Base-by-base conservation (phyloP, 805 yeast species). In the Candida manassasensis region DNA sequence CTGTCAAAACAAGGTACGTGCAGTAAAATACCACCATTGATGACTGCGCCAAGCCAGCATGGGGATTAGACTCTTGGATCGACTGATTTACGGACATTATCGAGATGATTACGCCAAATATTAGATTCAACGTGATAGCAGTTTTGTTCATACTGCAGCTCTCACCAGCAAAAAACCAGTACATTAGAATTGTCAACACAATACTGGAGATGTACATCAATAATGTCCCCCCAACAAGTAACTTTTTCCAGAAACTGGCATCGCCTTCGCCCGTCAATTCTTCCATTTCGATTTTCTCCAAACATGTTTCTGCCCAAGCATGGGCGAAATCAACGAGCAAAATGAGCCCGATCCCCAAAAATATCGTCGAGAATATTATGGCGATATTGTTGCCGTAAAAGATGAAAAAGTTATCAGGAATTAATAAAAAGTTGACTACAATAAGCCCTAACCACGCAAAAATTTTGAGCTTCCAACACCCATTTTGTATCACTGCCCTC, bases 291-390 rank as follows among this genome's bases (percentile, higher is more conserved):
- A 93, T 86, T 49, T 87, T 84, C 45, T 82, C 88, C 36, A 93
- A 72, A 57, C 98, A 93, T 6, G 84, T 84, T 50, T 93, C 99
- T 0, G 97, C 97, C 96, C 97, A 93, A 47, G 90, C 90, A 59
- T 93, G 97, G 3, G 98, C 97, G 69, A 87, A 93, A 59, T 93
- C 98, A 21, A 93, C 97, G 32, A 93, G 66, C 33, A 93, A 67
- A 10, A 94, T 83, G 39, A 93, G 71, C 1, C 98, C 98, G 41
- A 93, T 85, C 11, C 93, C 79, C 24, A 90, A 75, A 61, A 93
- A 93, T 4, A 88, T 52, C 3, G 90, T 83, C 29, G 96, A 86
- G 48, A 87, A 81, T 4, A 87, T 61, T 19, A 89, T 82, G 4
- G 97, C 87, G 29, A 93, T 67, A 63, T 87, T 80, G 57, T 86